Evolutionary conservation across 2,329 filamentous ascomycete species (phyloP).

Genomic region (Pseudogymnoascus sp.): DNA sequence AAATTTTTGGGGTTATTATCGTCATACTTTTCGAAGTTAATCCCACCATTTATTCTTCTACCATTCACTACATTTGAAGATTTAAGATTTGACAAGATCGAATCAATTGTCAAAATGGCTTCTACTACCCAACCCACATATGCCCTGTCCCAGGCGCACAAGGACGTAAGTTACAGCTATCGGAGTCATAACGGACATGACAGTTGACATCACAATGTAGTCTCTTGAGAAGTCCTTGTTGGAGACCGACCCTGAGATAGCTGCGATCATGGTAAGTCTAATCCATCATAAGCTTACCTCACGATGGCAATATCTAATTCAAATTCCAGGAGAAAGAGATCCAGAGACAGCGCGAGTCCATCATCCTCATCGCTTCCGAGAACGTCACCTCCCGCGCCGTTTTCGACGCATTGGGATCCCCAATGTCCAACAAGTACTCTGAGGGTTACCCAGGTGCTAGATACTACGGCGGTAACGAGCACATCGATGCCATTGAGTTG

Average conservation of each 20-base stretch:
- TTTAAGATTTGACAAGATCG: background rate
- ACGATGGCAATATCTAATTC: conserved; percentile 15
- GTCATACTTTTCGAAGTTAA: conserved; percentile 1
- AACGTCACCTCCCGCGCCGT: conserved; percentile 98
- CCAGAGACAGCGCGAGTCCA: conserved; percentile 95
- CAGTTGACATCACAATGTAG: conserved; percentile 46
- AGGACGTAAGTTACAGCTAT: conserved; percentile 47
- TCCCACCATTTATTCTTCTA: conserved; percentile 4
- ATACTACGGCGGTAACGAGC: conserved; percentile 99
- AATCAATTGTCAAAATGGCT: conserved; percentile 8
- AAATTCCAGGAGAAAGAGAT: conserved; percentile 72
- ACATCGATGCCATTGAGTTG: conserved; percentile 93
- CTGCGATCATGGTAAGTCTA: conserved; percentile 81
- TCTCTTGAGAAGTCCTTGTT: conserved; percentile 94
- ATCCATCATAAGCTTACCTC: background rate
- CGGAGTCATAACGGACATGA: conserved; percentile 16
- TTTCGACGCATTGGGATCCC: conserved; percentile 90
- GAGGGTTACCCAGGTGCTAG: conserved; percentile 96
- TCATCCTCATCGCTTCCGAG: conserved; percentile 97
- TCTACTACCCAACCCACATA: conserved; percentile 39
- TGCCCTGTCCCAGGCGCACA: conserved; percentile 60
- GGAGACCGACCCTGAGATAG: conserved; percentile 89
- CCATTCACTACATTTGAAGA: background rate
- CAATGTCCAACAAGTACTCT: conserved; percentile 99
- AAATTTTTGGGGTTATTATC: conserved; percentile 4